A percentile compares a stretch with the other conserved stretches of the same genome.
Evolutionary conservation across 495 filamentous ascomycete genomes (phyloP).

Genomic region (Aspergillus cavernicola): DNA sequence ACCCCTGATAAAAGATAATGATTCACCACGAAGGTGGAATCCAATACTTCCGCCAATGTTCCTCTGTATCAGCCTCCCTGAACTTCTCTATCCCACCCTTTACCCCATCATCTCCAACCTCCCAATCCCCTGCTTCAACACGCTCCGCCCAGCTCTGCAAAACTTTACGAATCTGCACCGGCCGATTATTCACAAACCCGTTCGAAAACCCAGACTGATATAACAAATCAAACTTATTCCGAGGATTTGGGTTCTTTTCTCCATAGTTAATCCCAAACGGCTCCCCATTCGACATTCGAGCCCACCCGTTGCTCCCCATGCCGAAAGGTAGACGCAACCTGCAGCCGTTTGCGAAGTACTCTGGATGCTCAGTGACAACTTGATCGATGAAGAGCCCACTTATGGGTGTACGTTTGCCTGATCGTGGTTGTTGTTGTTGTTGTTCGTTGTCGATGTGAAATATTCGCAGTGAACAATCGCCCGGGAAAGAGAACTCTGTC

Average conservation of each 20-base stretch:
- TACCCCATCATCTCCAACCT: conserved; percentile 37
- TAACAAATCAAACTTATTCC: neutral
- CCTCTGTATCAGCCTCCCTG: conserved; percentile 30
- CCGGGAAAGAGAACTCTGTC: neutral
- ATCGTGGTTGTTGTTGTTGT: too few species aligned
- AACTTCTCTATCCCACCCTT: conserved; percentile 38
- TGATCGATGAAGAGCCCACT: too few species aligned
- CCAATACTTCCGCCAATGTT: conserved; percentile 30
- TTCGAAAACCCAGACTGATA: conserved; percentile 11
- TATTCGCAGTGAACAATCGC: conserved; percentile 7
- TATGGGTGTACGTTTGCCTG: too few species aligned
- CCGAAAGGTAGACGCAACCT: too few species aligned
- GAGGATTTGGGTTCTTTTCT: neutral
- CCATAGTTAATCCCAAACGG: too few species aligned
- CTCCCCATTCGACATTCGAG: too few species aligned
- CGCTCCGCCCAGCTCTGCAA: conserved; percentile 26
- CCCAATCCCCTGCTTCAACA: conserved; percentile 38
- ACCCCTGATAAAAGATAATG: too few species aligned
- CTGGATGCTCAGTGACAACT: too few species aligned
- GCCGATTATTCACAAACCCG: conserved; percentile 4
- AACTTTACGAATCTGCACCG: conserved; percentile 11
- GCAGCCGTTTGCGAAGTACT: too few species aligned
- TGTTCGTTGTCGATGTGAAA: conserved; percentile 9
- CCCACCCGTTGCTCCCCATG: too few species aligned
- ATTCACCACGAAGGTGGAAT: conserved; percentile 30